Percentiles rank a stretch among this genome's conserved stretches.
phyloP scores from a whole-genome alignment of 371 early-diverging fungal species.

The Mucor ambiguus region DNA sequence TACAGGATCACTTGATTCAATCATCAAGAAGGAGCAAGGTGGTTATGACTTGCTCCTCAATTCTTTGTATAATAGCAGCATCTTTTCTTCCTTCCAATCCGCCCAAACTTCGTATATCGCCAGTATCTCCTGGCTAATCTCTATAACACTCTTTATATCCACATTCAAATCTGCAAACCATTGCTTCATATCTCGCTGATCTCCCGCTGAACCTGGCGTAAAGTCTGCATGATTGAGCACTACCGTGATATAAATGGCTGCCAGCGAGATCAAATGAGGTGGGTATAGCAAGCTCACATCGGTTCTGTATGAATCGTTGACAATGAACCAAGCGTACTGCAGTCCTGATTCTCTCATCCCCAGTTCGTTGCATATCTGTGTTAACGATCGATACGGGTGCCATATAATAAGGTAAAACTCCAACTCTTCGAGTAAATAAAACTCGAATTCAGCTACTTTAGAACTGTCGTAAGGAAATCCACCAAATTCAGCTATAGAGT shows the following conservation, averaged over 20 bases:
- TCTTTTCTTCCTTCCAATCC: conserved; percentile 63
- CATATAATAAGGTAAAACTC: conserved; percentile 84
- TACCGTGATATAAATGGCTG: conserved; percentile 76
- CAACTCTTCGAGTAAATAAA: conserved; percentile 86
- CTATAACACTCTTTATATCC: conserved; percentile 68
- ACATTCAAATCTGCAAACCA: conserved; percentile 82
- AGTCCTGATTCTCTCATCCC: conserved; percentile 62
- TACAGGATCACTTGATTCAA: background rate
- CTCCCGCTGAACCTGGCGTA: conserved; percentile 48
- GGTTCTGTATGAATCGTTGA: conserved; percentile 82
- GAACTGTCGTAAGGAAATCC: conserved; percentile 74
- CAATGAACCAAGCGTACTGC: conserved; percentile 82
- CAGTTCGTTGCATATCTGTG: conserved; percentile 60
- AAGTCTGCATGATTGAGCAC: conserved; percentile 61
- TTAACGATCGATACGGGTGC: conserved; percentile 85
- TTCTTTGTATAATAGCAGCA: conserved; percentile 48
- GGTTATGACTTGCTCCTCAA: conserved; percentile 22
- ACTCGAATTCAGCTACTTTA: conserved; percentile 89
- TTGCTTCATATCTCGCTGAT: conserved; percentile 62
- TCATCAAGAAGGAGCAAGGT: background rate
- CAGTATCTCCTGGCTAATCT: conserved; percentile 71
- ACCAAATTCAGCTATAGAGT: conserved; percentile 38
- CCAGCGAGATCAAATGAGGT: conserved; percentile 86
- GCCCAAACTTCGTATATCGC: conserved; percentile 69
- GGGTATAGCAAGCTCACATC: conserved; percentile 83